Percentiles rank a stretch among this genome's conserved stretches.
These are phyloP conservation scores for Daldinia sp. DNA, from an alignment of 2,329 filamentous ascomycete species.

Conservation along the genomic window DNA sequence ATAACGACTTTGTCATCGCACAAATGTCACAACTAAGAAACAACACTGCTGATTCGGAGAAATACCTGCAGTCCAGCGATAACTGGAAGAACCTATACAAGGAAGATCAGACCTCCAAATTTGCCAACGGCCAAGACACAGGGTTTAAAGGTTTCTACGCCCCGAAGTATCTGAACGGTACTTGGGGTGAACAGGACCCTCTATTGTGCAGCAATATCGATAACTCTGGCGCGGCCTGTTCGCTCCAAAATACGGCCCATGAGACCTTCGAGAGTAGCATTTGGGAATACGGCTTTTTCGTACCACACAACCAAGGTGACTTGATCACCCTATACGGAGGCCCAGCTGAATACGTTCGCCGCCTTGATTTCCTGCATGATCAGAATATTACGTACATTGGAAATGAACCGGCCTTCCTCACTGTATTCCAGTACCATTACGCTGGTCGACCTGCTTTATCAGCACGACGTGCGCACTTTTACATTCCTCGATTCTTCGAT, in stretches of 20 bases:
- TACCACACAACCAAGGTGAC: constrained; percentile 65
- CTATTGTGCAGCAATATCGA: constrained; percentile 70
- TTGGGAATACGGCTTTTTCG: constrained; percentile 79
- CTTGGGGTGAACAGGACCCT: constrained; percentile 77
- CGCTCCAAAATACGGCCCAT: constrained; percentile 68
- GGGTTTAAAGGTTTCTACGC: constrained; percentile 79
- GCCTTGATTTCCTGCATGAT: constrained; percentile 74
- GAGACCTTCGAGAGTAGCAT: constrained; percentile 79
- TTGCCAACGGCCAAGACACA: constrained; percentile 68
- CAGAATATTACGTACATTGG: constrained; percentile 74
- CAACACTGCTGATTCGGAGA: constrained; percentile 66
- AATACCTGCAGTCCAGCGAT: constrained; percentile 68
- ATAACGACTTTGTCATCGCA: constrained; percentile 79
- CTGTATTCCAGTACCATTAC: constrained; percentile 77
- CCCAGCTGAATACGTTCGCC: constrained; percentile 64
- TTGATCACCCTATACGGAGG: constrained; percentile 73
- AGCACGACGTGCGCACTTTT: constrained; percentile 68
- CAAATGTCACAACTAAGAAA: constrained; percentile 70
- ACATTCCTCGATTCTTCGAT: constrained; percentile 74
- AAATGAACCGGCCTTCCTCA: constrained; percentile 61
- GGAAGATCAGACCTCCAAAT: constrained; percentile 65
- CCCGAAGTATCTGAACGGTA: constrained; percentile 74
- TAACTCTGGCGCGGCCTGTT: constrained; percentile 67
- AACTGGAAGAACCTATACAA: constrained; percentile 79
- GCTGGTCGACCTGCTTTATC: constrained; percentile 71